These are phyloP conservation scores for Botrytis medusae DNA, from an alignment of 2,329 filamentous ascomycete genomes.

Conservation along the genomic window DNA sequence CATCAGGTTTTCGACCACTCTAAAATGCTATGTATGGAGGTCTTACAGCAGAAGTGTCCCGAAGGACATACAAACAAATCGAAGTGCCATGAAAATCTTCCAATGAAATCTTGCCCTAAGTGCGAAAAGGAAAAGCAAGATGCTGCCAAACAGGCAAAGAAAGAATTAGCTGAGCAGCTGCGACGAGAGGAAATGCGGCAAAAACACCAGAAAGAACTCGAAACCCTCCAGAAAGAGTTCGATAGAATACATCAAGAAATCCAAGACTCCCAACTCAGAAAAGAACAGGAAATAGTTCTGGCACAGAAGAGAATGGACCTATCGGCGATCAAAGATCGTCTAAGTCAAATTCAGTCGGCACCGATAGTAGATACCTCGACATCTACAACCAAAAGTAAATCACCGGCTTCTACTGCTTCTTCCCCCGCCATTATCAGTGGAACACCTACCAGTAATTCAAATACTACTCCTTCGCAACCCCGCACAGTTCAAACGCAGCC, in stretches of 20 bases:
- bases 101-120: constrained; percentile 44
- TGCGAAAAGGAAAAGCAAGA: constrained; percentile 54
- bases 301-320: constrained; percentile 50
- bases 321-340: constrained; percentile 42
- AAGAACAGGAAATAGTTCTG: constrained; percentile 47
- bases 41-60: constrained; percentile 50
- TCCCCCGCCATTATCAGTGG: not conserved
- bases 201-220: constrained; percentile 29
- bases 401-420: not conserved
- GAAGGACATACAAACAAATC: constrained; percentile 51
- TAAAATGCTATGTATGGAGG: constrained; percentile 48
- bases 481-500: not conserved
- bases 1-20: constrained; percentile 60
- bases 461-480: not conserved
- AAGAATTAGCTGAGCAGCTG: constrained; percentile 28
- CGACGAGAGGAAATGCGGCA: constrained; percentile 26
- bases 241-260: constrained; percentile 39
- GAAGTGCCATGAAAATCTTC: constrained; percentile 46
- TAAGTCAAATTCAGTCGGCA: constrained; percentile 26
- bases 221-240: constrained; percentile 32
- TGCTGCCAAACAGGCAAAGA: constrained; percentile 45
- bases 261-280: constrained; percentile 47
- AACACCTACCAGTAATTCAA: not conserved
- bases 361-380: not conserved
- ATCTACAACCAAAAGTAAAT: not conserved